Evolutionary conservation across 108 stramenopile genomes (phyloP).

Genomic region (Epithemia pelagica): DNA sequence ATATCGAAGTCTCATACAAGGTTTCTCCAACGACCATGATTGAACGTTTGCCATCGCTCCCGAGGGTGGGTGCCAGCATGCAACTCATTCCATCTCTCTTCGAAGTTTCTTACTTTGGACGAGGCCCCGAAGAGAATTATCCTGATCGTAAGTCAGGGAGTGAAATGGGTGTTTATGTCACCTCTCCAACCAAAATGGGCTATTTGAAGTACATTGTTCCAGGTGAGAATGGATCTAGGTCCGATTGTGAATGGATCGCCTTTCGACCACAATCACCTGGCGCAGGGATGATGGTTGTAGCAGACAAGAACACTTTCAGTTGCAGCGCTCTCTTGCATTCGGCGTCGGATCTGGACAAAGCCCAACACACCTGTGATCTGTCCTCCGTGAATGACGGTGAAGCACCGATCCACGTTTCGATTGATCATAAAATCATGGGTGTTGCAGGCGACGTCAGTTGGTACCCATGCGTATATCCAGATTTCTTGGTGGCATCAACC

Average conservation of each 20-base stretch:
- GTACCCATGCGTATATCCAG: slow-evolving; percentile 43
- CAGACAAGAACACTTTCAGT: slow-evolving; percentile 12
- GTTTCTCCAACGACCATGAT: slow-evolving; percentile 16
- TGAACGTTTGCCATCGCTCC: slow-evolving; percentile 29
- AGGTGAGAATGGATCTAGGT: slow-evolving; percentile 39
- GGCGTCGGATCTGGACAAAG: slow-evolving; percentile 30
- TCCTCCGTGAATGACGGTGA: slow-evolving; percentile 23
- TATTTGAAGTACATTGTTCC: slow-evolving; percentile 48
- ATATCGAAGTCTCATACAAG: slow-evolving; percentile 11
- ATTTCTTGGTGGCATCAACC: slow-evolving; percentile 25
- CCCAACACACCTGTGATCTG: slow-evolving; percentile 40
- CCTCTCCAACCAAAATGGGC: slow-evolving; percentile 18
- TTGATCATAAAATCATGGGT: slow-evolving; percentile 52
- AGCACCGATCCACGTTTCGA: slow-evolving; percentile 29
- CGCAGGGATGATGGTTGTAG: slow-evolving; percentile 17
- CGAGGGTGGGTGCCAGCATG: slow-evolving; percentile 56
- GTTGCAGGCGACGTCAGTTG: slow-evolving; percentile 52
- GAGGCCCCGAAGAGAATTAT: slow-evolving; percentile 72
- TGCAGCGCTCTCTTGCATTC: slow-evolving; percentile 38
- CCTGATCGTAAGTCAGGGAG: slow-evolving; percentile 44
- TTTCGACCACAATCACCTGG: slow-evolving; percentile 14
- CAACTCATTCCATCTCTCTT: slow-evolving; percentile 27
- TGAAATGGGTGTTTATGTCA: slow-evolving; percentile 35
- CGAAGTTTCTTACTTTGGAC: slow-evolving; percentile 46
- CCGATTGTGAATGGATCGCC: slow-evolving; percentile 38